These are phyloP conservation scores for Exidia glandulosa DNA, from an alignment of 768 basidiomycete species.

Conservation along the genomic window DNA sequence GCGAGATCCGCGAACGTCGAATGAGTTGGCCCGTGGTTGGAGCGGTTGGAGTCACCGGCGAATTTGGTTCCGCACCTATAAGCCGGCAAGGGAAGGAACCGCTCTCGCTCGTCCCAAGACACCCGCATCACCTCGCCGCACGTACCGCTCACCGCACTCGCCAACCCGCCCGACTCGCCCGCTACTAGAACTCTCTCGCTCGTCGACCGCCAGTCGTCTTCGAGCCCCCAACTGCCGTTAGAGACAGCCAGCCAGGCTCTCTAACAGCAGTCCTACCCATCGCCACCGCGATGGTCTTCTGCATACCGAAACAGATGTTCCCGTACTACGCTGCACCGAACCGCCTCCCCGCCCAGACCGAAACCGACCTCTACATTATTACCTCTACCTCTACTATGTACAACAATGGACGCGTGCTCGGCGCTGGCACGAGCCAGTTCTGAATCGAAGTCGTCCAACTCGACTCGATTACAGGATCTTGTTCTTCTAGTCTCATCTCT, in stretches of 20 bases:
- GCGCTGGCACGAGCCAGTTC: neutral
- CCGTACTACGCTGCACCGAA: neutral
- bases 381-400: neutral
- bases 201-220: neutral
- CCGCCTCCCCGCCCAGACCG: neutral
- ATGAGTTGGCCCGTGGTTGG: too few species aligned
- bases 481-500: neutral
- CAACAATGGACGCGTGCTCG: neutral
- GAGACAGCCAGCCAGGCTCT: neutral
- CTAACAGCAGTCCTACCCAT: neutral
- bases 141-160: neutral
- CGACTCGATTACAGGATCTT: neutral
- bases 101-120: too few species aligned
- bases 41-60: too few species aligned
- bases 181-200: neutral
- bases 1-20: too few species aligned
- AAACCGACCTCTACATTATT: neutral
- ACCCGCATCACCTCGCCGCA: neutral
- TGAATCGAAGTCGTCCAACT: neutral
- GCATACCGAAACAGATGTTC: neutral
- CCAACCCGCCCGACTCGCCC: neutral
- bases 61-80: too few species aligned
- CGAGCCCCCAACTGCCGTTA: neutral
- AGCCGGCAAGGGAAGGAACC: too few species aligned
- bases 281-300: neutral